A percentile compares a stretch with the other conserved stretches of the same genome.
Evolutionary conservation across 352 stramenopile species (phyloP).

Genomic region (Phytophthora litchii): DNA sequence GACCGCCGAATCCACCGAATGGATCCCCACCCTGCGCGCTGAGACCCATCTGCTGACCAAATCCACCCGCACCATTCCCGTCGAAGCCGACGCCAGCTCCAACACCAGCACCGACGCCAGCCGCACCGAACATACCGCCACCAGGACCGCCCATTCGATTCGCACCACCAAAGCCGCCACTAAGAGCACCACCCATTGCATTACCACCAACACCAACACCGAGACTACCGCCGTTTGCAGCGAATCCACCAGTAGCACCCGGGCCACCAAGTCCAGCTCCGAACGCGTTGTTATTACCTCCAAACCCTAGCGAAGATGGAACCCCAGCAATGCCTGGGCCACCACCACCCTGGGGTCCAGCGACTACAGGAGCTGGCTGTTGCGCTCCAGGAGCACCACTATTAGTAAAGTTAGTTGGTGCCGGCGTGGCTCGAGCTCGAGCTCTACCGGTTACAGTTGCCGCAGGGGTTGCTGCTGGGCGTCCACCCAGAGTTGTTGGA

Average conservation of each 20-base stretch:
- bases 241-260: slow-evolving; percentile 4
- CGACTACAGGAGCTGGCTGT: slow-evolving; percentile 3
- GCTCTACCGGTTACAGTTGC: slow-evolving; percentile 10
- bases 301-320: not conserved
- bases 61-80: slow-evolving; percentile 10
- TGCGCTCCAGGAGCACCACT: slow-evolving; percentile 3
- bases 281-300: slow-evolving; percentile 7
- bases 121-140: slow-evolving; percentile 8
- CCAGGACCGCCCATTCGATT: slow-evolving; percentile 15
- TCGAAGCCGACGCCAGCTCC: slow-evolving; percentile 6
- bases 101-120: slow-evolving; percentile 4
- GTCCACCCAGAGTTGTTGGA: slow-evolving; percentile 19
- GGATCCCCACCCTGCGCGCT: slow-evolving; percentile 13
- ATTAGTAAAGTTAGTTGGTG: slow-evolving; percentile 17
- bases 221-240: slow-evolving; percentile 2
- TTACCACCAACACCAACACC: slow-evolving; percentile 7
- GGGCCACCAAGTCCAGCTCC: slow-evolving; percentile 5
- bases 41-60: slow-evolving; percentile 11
- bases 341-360: slow-evolving; percentile 1
- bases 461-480: slow-evolving; percentile 22
- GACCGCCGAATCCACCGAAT: not conserved
- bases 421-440: slow-evolving; percentile 23
- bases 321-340: slow-evolving; percentile 2
- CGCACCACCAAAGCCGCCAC: slow-evolving; percentile 5
- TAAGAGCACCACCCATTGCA: slow-evolving; percentile 9